Base-by-base conservation (phyloP, 129 eudicot species). In the Pseudognaphalium luteoalbum region DNA sequence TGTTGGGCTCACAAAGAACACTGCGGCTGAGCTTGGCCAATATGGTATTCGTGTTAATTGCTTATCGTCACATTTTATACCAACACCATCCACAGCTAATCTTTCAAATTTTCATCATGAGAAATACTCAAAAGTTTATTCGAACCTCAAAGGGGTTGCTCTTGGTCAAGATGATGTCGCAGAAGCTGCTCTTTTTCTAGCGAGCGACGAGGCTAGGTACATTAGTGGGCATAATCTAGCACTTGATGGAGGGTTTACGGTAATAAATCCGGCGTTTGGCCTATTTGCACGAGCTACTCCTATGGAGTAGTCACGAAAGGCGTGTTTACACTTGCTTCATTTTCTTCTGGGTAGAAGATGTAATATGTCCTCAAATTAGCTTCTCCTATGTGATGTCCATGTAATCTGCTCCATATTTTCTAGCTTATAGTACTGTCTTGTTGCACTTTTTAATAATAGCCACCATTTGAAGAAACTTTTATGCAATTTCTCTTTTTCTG, bases 181-280 rank as follows among this genome's bases (percentile, higher is more conserved):
- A 1, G 66, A 78, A 1, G 86, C 86, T 25, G 80, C 86, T 25
- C 68, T 84, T 25, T 87, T 74, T 79, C 52, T 87, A 32, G 91
- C 86, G 0, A 78, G 91, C 57, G 88, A 87, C 37, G 82, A 25
- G 28, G 28, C 28, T 25, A 25, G 28, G 28, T 25, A 25, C 28
- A 25, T 25, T 25, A 25, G 28, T 70, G 88, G 88, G 25, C 86
- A 81, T 64, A 78, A 87, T 66, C 81, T 83, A 6, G 56, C 70
- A 21, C 75, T 87, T 12, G 91, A 87, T 79, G 91, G 91, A 33
- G 91, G 88, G 9, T 82, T 65, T 59, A 72, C 82, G 0, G 76
- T 66, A 3, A 75, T 76, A 28, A 81, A 81, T 63, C 77, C 85
- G 15, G 71, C 72, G 60, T 78, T 78, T 30, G 77, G 82, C 3